These are phyloP conservation scores for Vanrija sp. DNA, from an alignment of 1,284 basidiomycete genomes.

Conservation along the genomic window DNA sequence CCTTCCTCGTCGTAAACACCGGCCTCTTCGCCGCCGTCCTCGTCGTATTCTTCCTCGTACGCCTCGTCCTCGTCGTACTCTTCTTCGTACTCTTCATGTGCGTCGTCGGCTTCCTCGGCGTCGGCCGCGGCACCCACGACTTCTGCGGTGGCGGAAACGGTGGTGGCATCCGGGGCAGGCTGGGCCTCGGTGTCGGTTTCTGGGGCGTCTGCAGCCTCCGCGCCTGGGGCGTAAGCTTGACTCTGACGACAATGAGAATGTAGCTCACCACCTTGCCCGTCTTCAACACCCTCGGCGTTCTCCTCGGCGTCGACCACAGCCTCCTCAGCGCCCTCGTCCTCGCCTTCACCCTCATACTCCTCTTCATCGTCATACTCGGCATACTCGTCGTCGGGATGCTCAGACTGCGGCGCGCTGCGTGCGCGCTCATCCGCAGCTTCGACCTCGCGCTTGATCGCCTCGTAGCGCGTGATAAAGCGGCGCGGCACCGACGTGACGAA, in stretches of 20 bases:
- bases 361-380: conserved; percentile 3
- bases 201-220: conserved; percentile 2
- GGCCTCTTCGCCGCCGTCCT: not conserved
- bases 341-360: not conserved
- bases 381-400: conserved; percentile 59
- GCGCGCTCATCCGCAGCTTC: conserved; percentile 58
- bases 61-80: conserved; percentile 1
- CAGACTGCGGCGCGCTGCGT: conserved; percentile 32
- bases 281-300: not conserved
- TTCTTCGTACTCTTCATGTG: not conserved
- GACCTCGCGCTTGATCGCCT: conserved; percentile 38
- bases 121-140: not conserved
- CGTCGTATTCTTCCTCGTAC: not conserved
- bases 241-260: not conserved
- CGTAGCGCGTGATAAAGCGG: conserved; percentile 41
- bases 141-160: not conserved
- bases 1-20: too few relatives aligned
- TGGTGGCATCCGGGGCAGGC: not conserved
- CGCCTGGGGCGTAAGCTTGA: not conserved
- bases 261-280: not conserved
- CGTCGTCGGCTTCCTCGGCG: conserved; percentile 1
- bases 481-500: conserved; percentile 30
- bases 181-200: not conserved
- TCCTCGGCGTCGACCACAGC: conserved; percentile 1
- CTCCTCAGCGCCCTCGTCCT: not conserved